Base-by-base conservation (phyloP, 2,329 filamentous ascomycete species). In the Trichoderma koningiopsis region DNA sequence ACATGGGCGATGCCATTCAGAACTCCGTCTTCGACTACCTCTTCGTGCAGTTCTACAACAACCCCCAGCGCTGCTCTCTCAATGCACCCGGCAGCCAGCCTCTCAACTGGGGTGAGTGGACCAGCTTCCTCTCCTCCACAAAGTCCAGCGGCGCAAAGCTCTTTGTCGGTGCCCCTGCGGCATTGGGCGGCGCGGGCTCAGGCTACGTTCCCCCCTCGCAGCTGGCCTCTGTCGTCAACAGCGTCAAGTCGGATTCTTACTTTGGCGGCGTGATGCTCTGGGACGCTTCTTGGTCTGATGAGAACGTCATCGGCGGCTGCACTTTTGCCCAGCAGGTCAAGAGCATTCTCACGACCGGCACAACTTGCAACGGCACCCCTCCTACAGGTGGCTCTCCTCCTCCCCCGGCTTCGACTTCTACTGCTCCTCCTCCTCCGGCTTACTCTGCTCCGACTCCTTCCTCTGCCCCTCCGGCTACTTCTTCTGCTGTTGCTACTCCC, bases 41-140 rank as follows among this genome's bases (percentile, higher is more conserved):
- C 16, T 83, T 79, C 71, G 76, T 84, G 24, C 82, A 84, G 73
- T 84, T 83, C 74, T 84, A 84, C 76, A 84, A 84, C 75, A 84
- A 84, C 73, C 75, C 76, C 0, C 40, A 40, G 2, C 35, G 40
- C 4, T 70, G 68, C 52, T 67, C 68, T 27, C 64, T 70, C 10
- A 63, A 63, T 13, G 33, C 63, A 0, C 59, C 59, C 5, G 65
- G 65, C 22, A 75, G 78, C n/a, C 71, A 72, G 2, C 73, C 73
- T 29, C 77, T 80, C 74, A 81, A 78, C 43, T 81, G 77, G 71
- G 71, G 77, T 40, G 70, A 71, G 49, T 81, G 79, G 79, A 73
- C 71, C 60, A 55, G 47, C 1, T 76, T 73, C 58, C 60, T 80
- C 65, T 37, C 67, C 1, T 75, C 75, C 11, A 69, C 73, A 10